These are phyloP conservation scores for Paraconiothyrium sp. DNA, from an alignment of 2,329 filamentous ascomycete genomes.

Conservation along the genomic window DNA sequence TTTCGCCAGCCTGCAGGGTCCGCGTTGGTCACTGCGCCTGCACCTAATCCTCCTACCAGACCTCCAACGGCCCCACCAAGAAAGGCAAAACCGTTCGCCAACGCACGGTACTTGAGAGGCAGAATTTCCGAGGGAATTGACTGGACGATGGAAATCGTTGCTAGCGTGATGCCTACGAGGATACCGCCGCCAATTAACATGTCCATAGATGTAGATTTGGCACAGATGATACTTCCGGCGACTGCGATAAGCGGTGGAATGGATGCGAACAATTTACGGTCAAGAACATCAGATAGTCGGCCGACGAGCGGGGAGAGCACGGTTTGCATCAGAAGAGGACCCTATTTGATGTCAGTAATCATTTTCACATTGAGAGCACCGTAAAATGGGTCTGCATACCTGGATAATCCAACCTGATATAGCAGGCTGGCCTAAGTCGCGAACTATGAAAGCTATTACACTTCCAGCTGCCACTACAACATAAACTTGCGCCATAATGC, in stretches of 20 bases:
- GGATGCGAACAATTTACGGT: conserved; percentile 63
- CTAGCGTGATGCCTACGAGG: conserved; percentile 64
- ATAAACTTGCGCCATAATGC: conserved; percentile 64
- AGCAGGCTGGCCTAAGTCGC: conserved; percentile 61
- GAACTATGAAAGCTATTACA: conserved; percentile 65
- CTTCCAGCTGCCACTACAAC: conserved; percentile 66
- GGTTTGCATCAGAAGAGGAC: conserved; percentile 66
- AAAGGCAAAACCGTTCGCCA: conserved; percentile 65
- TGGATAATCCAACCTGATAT: conserved; percentile 67
- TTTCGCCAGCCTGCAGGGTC: conserved; percentile 61
- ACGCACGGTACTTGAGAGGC: conserved; percentile 64
- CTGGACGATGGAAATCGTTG: conserved; percentile 65
- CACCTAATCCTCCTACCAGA: conserved; percentile 61
- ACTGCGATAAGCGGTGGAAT: conserved; percentile 64
- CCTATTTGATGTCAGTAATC: conserved; percentile 46
- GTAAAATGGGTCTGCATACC: conserved; percentile 34
- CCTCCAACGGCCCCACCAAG: conserved; percentile 63
- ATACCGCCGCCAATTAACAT: conserved; percentile 67
- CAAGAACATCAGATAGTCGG: conserved; percentile 65
- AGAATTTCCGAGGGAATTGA: conserved; percentile 67
- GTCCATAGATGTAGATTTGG: conserved; percentile 64
- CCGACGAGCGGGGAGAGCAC: conserved; percentile 66
- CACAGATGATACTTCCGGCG: conserved; percentile 63
- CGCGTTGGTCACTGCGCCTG: conserved; percentile 63
- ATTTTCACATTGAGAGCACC: neutral